These are phyloP conservation scores for Daldinia eschscholtzii DNA, from an alignment of 2,329 filamentous ascomycete genomes.

Conservation along the genomic window DNA sequence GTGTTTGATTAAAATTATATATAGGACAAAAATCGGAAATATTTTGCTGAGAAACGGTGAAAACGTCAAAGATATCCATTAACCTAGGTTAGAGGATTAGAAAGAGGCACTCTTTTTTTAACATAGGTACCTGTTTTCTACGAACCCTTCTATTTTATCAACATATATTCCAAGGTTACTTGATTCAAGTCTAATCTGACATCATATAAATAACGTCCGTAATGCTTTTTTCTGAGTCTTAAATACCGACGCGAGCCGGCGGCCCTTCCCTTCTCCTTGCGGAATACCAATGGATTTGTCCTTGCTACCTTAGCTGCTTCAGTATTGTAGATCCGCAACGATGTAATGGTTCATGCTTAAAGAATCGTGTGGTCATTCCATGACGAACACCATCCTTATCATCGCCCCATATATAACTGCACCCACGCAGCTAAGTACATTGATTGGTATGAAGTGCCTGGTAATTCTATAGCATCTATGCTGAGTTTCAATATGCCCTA, in stretches of 20 bases:
- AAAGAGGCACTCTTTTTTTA: background rate
- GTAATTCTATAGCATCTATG: background rate
- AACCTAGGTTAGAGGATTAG: background rate
- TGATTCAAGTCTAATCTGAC: background rate
- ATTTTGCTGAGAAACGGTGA: no score
- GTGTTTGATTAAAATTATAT: no score
- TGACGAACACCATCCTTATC: constrained; percentile 5
- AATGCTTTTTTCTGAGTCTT: background rate
- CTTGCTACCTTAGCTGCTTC: background rate
- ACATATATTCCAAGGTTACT: background rate
- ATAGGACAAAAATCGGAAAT: no score
- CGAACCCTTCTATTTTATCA: background rate
- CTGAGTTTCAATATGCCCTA: constrained; percentile 31
- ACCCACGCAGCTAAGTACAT: background rate
- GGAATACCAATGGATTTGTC: background rate
- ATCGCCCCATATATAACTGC: constrained; percentile 3
- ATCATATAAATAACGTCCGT: background rate
- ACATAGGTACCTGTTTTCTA: background rate
- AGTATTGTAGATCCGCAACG: background rate
- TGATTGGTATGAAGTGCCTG: background rate
- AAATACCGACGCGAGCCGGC: background rate
- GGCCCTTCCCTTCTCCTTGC: background rate
- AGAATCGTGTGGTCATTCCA: constrained; percentile 22
- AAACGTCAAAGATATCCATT: background rate
- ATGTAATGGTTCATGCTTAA: background rate